Evolutionary conservation across 495 filamentous ascomycete species (phyloP), one percentile per base, ranked within the genome.

Genomic region (Cercophora samala): DNA sequence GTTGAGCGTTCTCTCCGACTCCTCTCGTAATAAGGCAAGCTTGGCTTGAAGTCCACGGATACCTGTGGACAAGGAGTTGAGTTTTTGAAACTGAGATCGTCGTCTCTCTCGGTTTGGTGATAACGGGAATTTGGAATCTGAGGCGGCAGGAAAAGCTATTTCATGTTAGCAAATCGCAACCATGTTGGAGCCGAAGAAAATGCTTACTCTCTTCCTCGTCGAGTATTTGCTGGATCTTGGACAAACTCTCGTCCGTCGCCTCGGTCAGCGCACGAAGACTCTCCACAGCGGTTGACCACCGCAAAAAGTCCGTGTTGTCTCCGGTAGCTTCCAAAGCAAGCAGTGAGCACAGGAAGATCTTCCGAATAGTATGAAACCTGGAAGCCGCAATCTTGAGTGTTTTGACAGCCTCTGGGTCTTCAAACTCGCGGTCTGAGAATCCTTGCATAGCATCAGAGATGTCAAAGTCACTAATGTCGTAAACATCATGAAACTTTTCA

Each of bases 11-110:
- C 85, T 86, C 69, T 91, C 90, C 5, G 92, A 93, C 76, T 97
- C 93, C 78, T 99, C 95, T 42, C 93, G 89, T 56, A 97, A 79
- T 18, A 99, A 83, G 63, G 96, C 93, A 82, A 99, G 89, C 77
- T 97, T 97, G 26, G 95, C 95, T 76, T 98, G 94, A 24, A 99
- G 86, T 9, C 91, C 91, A 13, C 92, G 89, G 63, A 99, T 94
- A 21, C 93, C 93, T 68, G 93, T 91, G 1, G 93, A 96, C 24
- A 99, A 84, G 5, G 90, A 89, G 76, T 89, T 91, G 56, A 99
- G 82, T 72, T 93, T 92, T 66, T 91, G 87, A 59, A 96, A 86
- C 75, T 96, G 95, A 32, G 88, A 87, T 59, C 93, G 89, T 75
- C 93, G 86, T 54, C 89, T 86, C 67, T 97, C 93, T 60, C 89